Evolutionary conservation across 2,329 filamentous ascomycete genomes (phyloP).

Genomic region (Aspergillus pseudonomiae): DNA sequence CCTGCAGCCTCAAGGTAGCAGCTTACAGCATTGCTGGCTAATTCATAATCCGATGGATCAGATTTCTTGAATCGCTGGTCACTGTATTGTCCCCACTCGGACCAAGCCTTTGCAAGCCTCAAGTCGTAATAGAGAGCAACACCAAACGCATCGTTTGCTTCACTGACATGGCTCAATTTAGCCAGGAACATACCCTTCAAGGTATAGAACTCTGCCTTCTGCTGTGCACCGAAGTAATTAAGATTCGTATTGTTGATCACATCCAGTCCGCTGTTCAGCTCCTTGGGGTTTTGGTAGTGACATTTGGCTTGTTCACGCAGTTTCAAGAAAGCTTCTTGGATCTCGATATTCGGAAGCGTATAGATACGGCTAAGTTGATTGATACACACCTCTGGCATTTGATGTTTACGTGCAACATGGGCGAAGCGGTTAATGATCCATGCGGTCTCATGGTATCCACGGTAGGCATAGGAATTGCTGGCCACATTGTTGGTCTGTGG

Average conservation of each 20-base stretch:
- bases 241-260: slow-evolving; percentile 99
- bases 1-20: slow-evolving; percentile 96
- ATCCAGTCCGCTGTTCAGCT: slow-evolving; percentile 89
- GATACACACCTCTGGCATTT: slow-evolving; percentile 95
- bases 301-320: slow-evolving; percentile 98
- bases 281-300: slow-evolving; percentile 93
- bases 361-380: slow-evolving; percentile 97
- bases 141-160: slow-evolving; percentile 91
- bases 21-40: slow-evolving; percentile 88
- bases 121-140: slow-evolving; percentile 96
- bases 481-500: slow-evolving; percentile 78
- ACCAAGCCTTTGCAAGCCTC: slow-evolving; percentile 94
- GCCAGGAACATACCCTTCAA: slow-evolving; percentile 99
- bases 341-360: slow-evolving; percentile 98
- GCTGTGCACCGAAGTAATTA: slow-evolving; percentile 93
- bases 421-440: slow-evolving; percentile 99
- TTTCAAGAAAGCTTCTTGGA: slow-evolving; percentile 98
- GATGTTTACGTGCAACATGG: slow-evolving; percentile 95
- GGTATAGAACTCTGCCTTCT: slow-evolving; percentile 99
- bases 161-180: slow-evolving; percentile 85
- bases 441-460: slow-evolving; percentile 96
- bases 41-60: slow-evolving; percentile 76
- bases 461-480: slow-evolving; percentile 92
- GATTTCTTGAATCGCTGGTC: slow-evolving; percentile 97
- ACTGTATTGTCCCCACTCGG: slow-evolving; percentile 98